A percentile compares a stretch with the other conserved stretches of the same genome.
These are phyloP conservation scores for Phaeolepiota aurea DNA, from an alignment of 768 basidiomycete species.

Conservation along the genomic window DNA sequence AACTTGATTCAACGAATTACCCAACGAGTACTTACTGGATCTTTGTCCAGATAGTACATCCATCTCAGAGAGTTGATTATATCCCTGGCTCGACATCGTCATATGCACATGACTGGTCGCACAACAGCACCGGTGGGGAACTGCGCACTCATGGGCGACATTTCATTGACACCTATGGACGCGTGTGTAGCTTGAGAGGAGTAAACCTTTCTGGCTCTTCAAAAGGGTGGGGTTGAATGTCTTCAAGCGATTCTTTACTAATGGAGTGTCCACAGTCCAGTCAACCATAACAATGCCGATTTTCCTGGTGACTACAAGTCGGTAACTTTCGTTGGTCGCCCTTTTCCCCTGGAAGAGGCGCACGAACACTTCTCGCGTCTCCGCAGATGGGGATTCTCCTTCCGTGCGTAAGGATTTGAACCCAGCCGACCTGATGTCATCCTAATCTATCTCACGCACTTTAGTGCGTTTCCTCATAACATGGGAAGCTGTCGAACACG, in stretches of 20 bases:
- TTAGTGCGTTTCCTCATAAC: constrained; percentile 88
- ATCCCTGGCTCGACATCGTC: constrained; percentile 36
- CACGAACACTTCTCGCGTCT: constrained; percentile 75
- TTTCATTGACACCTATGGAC: constrained; percentile 73
- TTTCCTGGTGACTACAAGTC: constrained; percentile 59
- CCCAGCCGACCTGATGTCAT: neutral
- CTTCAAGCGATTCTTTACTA: constrained; percentile 3
- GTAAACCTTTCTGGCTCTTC: constrained; percentile 79
- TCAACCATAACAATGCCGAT: constrained; percentile 53
- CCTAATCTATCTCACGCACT: constrained; percentile 1
- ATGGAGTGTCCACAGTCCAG: constrained; percentile 37
- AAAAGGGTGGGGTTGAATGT: constrained; percentile 58
- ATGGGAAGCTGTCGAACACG: constrained; percentile 96
- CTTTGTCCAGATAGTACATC: constrained; percentile 22
- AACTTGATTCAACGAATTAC: too few species aligned
- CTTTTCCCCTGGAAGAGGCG: constrained; percentile 87
- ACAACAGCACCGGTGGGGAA: constrained; percentile 41
- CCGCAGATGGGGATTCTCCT: constrained; percentile 81
- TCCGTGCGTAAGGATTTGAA: constrained; percentile 42
- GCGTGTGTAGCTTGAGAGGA: constrained; percentile 76
- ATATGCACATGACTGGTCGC: constrained; percentile 73
- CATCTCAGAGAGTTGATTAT: constrained; percentile 38
- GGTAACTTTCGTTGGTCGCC: constrained; percentile 83
- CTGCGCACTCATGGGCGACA: constrained; percentile 64
- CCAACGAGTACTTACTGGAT: too few species aligned